phyloP scores from a whole-genome alignment of 2,329 filamentous ascomycete species.

The Beauveria medogensis region DNA sequence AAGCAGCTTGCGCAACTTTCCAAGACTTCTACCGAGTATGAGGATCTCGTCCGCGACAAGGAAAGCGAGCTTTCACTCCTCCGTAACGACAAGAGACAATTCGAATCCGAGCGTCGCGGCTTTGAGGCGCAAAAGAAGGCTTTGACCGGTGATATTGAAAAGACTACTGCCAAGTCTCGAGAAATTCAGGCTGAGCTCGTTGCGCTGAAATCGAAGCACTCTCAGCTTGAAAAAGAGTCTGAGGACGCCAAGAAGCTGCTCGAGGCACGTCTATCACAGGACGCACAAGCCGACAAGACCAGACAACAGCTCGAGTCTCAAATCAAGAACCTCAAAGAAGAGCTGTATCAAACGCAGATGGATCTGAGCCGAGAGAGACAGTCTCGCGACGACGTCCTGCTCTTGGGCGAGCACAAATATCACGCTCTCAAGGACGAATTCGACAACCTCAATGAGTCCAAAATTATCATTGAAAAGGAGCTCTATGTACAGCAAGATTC shows the following conservation, averaged over 20 bases:
- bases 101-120: constrained; percentile 68
- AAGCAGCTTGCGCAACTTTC: constrained; percentile 82
- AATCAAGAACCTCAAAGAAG: constrained; percentile 75
- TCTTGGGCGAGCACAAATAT: constrained; percentile 84
- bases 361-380: constrained; percentile 88
- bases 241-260: constrained; percentile 80
- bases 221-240: constrained; percentile 79
- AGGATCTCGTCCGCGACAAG: constrained; percentile 86
- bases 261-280: constrained; percentile 81
- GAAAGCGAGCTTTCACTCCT: constrained; percentile 86
- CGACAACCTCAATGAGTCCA: constrained; percentile 80
- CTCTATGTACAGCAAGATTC: constrained; percentile 93
- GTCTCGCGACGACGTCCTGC: constrained; percentile 85
- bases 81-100: constrained; percentile 74
- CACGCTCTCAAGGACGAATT: constrained; percentile 76
- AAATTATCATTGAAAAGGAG: constrained; percentile 96
- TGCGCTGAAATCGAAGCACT: constrained; percentile 75
- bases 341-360: constrained; percentile 77
- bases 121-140: constrained; percentile 72
- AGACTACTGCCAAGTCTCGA: constrained; percentile 64
- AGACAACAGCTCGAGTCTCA: constrained; percentile 79
- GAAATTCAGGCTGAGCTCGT: constrained; percentile 84
- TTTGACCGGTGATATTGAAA: constrained; percentile 69
- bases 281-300: constrained; percentile 75
- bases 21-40: constrained; percentile 86